Evolutionary conservation across 2,329 filamentous ascomycete species (phyloP).

Genomic region (Ilyonectria destructans): DNA sequence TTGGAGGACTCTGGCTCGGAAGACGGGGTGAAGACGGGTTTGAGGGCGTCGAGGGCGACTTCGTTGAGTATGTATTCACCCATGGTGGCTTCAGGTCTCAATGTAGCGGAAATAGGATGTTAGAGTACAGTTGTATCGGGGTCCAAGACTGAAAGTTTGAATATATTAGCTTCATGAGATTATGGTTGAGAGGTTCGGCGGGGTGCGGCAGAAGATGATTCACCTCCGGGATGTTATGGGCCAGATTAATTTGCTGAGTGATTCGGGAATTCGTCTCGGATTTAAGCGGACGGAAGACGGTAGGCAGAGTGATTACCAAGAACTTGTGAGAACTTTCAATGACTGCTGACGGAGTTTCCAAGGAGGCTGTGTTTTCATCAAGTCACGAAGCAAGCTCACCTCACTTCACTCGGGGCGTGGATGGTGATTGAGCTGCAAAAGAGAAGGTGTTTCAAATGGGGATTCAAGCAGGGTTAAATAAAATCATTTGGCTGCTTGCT

Average conservation of each 20-base stretch:
- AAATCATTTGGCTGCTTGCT: neutral
- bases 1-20: conserved; percentile 36
- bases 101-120: conserved; percentile 8
- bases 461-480: neutral
- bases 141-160: neutral
- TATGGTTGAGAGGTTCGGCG: neutral
- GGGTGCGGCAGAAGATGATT: neutral
- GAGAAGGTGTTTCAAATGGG: neutral
- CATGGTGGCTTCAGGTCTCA: conserved; percentile 29
- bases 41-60: conserved; percentile 41
- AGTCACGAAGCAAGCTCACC: neutral
- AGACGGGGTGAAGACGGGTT: conserved; percentile 53
- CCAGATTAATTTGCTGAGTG: neutral
- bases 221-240: neutral
- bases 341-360: neutral
- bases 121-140: neutral
- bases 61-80: conserved; percentile 29
- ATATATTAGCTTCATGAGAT: neutral
- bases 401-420: neutral
- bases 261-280: neutral
- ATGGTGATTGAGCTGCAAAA: neutral
- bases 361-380: neutral
- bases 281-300: neutral
- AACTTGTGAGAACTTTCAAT: neutral
- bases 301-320: neutral